phyloP scores from a whole-genome alignment of 108 stramenopile species.

The Pseudonitzschia pungens region DNA sequence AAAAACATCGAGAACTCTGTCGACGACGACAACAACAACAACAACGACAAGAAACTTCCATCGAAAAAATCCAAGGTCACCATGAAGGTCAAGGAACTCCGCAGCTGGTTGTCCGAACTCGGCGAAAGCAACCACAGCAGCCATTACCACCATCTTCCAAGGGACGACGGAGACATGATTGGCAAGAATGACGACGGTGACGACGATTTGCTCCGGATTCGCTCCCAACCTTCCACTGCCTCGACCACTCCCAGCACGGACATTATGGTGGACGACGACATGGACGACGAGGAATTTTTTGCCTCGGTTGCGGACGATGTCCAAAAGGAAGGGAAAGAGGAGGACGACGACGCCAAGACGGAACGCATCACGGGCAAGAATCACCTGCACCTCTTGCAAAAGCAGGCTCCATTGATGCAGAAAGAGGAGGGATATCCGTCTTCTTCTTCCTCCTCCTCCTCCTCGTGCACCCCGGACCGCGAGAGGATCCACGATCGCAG shows the following conservation, averaged over 20 bases:
- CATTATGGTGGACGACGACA: neutral
- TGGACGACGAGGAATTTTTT: neutral
- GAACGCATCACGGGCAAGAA: slow-evolving; percentile 3
- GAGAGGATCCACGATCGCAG: neutral
- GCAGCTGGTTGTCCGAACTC: slow-evolving; percentile 25
- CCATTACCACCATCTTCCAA: neutral
- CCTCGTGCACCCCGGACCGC: neutral
- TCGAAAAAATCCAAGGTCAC: slow-evolving; percentile 5
- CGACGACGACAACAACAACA: neutral
- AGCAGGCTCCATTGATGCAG: slow-evolving; percentile 6
- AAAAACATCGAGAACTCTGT: neutral
- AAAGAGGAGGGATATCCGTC: neutral
- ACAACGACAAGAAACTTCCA: neutral
- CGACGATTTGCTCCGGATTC: slow-evolving; percentile 3
- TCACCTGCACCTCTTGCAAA: neutral
- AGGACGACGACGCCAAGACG: neutral
- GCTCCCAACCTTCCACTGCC: slow-evolving; percentile 11
- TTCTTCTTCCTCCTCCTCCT: neutral
- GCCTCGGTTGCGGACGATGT: neutral
- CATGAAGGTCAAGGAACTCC: slow-evolving; percentile 42
- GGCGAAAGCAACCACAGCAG: slow-evolving; percentile 28
- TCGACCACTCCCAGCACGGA: slow-evolving; percentile 20
- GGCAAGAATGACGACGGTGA: neutral
- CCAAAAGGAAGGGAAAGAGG: neutral
- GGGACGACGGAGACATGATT: neutral